A percentile compares a stretch with the other conserved stretches of the same genome.
Conservation (phyloP, 108 stramenopile species). For the Epipyxis sp. region DNA sequence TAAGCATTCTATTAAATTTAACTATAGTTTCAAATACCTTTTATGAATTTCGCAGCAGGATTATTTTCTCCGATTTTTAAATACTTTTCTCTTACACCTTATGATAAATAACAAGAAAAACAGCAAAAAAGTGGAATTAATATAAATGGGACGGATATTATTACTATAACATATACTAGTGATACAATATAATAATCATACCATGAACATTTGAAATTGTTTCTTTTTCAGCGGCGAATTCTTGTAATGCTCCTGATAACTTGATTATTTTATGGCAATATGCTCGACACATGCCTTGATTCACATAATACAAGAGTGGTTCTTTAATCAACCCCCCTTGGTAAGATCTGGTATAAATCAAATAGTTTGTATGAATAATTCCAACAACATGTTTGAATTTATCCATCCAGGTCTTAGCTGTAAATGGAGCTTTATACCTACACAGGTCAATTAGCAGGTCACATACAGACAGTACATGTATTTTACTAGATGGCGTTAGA, state of each 20-base stretch:
- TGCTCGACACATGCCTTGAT: slow-evolving; percentile 76
- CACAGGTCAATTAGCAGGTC: background rate
- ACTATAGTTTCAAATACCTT: background rate
- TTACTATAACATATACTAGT: no score
- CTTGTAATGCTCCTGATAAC: slow-evolving; percentile 68
- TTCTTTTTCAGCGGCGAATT: slow-evolving; percentile 78
- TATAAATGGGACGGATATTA: no score
- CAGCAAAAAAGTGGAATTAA: background rate
- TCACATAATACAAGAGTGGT: slow-evolving; percentile 68
- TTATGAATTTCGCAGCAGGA: background rate
- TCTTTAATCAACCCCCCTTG: slow-evolving; percentile 65
- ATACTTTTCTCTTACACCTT: slow-evolving; percentile 68
- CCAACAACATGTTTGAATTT: slow-evolving; percentile 86
- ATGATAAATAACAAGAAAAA: background rate
- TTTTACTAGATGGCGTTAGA: no score
- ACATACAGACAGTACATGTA: no score
- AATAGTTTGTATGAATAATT: slow-evolving; percentile 89
- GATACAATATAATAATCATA: background rate
- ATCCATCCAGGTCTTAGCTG: slow-evolving; percentile 61
- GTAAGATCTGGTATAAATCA: slow-evolving; percentile 63
- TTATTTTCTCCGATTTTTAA: slow-evolving; percentile 54
- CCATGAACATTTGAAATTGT: slow-evolving; percentile 88
- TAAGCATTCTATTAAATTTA: no score
- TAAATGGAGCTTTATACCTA: slow-evolving; percentile 25
- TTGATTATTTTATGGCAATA: slow-evolving; percentile 81